A percentile compares a stretch with the other conserved stretches of the same genome.
These are phyloP conservation scores for Cladophialophora exuberans DNA, from an alignment of 2,329 filamentous ascomycete genomes.

Conservation along the genomic window DNA sequence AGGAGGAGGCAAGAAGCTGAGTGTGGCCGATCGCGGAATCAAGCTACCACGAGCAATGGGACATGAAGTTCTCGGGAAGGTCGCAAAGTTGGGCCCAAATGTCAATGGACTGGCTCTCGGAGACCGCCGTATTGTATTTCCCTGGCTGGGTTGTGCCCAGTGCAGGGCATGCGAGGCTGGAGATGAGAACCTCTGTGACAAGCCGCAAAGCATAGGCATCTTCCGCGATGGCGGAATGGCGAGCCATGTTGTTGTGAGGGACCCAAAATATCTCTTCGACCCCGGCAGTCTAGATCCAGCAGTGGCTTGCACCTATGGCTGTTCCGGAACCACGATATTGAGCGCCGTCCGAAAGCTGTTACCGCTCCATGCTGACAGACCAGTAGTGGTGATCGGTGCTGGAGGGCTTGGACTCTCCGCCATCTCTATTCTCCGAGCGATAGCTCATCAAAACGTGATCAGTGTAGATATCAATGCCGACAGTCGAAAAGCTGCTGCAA, in stretches of 20 bases:
- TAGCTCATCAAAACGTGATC: slow-evolving; percentile 18
- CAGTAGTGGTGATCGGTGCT: slow-evolving; percentile 21
- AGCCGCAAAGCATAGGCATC: slow-evolving; percentile 70
- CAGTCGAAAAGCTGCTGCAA: slow-evolving; percentile 12
- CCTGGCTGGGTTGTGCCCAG: slow-evolving; percentile 15
- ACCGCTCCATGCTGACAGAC: slow-evolving; percentile 5
- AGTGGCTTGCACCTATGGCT: slow-evolving; percentile 19
- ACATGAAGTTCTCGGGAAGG: slow-evolving; percentile 18
- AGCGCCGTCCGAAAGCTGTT: slow-evolving; percentile 5
- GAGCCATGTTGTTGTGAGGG: slow-evolving; percentile 19
- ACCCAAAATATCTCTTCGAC: slow-evolving; percentile 26
- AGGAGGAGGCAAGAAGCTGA: slow-evolving; percentile 17
- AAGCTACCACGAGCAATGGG: slow-evolving; percentile 17
- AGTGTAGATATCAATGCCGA: slow-evolving; percentile 19
- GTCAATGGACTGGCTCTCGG: not conserved
- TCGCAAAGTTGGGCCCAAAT: not conserved
- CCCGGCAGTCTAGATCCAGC: slow-evolving; percentile 40
- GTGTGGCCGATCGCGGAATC: slow-evolving; percentile 13
- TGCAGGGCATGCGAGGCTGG: slow-evolving; percentile 18
- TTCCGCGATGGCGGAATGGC: slow-evolving; percentile 42
- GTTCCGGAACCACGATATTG: slow-evolving; percentile 16
- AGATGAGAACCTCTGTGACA: slow-evolving; percentile 67
- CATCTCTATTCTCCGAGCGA: slow-evolving; percentile 20
- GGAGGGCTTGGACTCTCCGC: slow-evolving; percentile 24
- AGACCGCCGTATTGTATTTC: slow-evolving; percentile 15